phyloP scores from a whole-genome alignment of 106 monocot species.

The Xerophyta viscosa region DNA sequence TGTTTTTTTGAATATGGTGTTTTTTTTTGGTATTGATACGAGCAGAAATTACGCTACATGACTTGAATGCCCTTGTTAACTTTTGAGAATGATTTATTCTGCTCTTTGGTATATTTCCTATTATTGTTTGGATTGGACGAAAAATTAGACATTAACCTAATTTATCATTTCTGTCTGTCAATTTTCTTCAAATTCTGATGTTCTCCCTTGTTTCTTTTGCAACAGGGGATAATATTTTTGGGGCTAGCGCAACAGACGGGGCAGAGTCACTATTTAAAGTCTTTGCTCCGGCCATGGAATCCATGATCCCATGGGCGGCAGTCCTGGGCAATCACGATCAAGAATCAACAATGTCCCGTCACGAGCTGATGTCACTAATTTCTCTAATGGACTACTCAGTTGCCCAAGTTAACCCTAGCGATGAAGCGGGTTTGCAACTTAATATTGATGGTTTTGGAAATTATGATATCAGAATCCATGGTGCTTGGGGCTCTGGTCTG shows the following conservation, averaged over 20 bases:
- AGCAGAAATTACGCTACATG: no score
- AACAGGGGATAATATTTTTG: constrained; percentile 92
- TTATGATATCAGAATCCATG: constrained; percentile 56
- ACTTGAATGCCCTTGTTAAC: no score
- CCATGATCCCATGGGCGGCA: constrained; percentile 67
- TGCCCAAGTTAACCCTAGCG: constrained; percentile 50
- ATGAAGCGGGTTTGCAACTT: neutral
- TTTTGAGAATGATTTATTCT: no score
- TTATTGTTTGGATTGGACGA: no score
- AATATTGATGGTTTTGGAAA: constrained; percentile 81
- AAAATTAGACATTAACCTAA: no score
- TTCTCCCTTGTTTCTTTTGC: neutral
- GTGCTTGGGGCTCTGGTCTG: constrained; percentile 48
- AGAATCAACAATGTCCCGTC: constrained; percentile 79
- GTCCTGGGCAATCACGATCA: constrained; percentile 91
- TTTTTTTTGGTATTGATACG: no score
- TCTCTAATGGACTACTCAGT: constrained; percentile 90
- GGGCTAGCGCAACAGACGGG: constrained; percentile 60
- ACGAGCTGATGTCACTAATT: constrained; percentile 75
- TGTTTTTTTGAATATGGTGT: no score
- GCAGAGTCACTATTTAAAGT: constrained; percentile 78
- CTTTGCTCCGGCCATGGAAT: constrained; percentile 49
- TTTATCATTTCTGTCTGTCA: no score
- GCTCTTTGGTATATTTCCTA: no score
- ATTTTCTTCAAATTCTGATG: neutral